A percentile compares a stretch with the other conserved stretches of the same genome.
Evolutionary conservation across 768 basidiomycete genomes (phyloP).

Genomic region (Mycena filopes): DNA sequence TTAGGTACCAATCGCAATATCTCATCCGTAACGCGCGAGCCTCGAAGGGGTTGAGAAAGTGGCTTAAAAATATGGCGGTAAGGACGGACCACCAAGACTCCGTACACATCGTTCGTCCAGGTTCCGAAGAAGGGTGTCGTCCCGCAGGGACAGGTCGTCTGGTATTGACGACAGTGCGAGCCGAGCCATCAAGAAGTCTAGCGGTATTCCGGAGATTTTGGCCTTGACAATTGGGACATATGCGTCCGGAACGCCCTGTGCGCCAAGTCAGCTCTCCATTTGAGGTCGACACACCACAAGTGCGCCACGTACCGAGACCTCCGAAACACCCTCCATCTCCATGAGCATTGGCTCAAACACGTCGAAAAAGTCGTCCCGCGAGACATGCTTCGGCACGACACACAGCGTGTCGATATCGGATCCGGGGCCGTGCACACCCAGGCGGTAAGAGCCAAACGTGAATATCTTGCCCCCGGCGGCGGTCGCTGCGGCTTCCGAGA

Average conservation of each 20-base stretch:
- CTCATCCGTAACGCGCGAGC: slow-evolving; percentile 95
- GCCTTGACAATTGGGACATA: slow-evolving; percentile 96
- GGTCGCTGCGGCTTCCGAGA: slow-evolving; percentile 88
- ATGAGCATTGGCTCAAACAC: slow-evolving; percentile 90
- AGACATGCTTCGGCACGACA: slow-evolving; percentile 96
- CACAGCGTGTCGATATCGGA: slow-evolving; percentile 98
- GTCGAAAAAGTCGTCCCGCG: slow-evolving; percentile 95
- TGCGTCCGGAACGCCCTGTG: slow-evolving; percentile 94
- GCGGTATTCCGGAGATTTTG: slow-evolving; percentile 90
- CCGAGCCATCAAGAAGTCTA: slow-evolving; percentile 95
- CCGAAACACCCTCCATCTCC: slow-evolving; percentile 82
- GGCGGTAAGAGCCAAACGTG: slow-evolving; percentile 97
- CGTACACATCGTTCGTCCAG: slow-evolving; percentile 95
- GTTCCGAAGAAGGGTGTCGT: slow-evolving; percentile 92
- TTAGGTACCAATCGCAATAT: slow-evolving; percentile 95
- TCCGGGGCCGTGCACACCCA: slow-evolving; percentile 96
- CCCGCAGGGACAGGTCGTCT: slow-evolving; percentile 88
- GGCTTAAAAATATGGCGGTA: background rate
- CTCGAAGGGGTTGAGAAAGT: slow-evolving; percentile 51
- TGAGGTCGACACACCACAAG: background rate
- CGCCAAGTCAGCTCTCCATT: slow-evolving; percentile 1
- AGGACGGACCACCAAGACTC: slow-evolving; percentile 83
- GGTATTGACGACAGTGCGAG: slow-evolving; percentile 89
- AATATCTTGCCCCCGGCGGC: slow-evolving; percentile 98
- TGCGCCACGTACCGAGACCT: slow-evolving; percentile 81